Evolutionary conservation across 2,329 filamentous ascomycete genomes (phyloP), one percentile per base, ranked within the genome.

Genomic region (Domatiomyces catenatus): DNA sequence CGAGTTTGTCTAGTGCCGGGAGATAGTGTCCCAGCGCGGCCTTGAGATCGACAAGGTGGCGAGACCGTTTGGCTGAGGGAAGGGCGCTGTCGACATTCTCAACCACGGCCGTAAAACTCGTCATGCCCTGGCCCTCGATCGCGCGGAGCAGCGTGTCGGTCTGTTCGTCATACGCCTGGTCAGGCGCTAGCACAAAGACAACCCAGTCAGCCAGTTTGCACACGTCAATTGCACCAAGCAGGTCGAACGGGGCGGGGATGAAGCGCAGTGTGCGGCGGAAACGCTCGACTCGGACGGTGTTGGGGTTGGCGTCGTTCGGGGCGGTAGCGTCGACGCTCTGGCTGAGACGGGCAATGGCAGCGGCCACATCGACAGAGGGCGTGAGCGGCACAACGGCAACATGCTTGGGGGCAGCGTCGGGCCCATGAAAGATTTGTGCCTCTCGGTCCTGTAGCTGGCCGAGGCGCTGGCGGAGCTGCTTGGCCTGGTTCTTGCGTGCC

Each of bases 211-310:
- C 89, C 17, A 87, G 76, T 50, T 87, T 80, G 54, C 87, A 88
- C 42, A 87, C 87, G 67, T 98, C 89, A 51, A 96, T 69, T 49
- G 84, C 86, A 36, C 80, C 77, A 18, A 85, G 74, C 15, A 96
- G 67, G 56, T 94, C 84, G 50, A 83, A 75, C 59, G 80, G 77
- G 0, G 84, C 72, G 0, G 86, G 79, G 7, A 95, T 67, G 64
- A 94, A 98, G 66, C 93, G 84, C 10, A 98, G 67, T 62, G 84
- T 94, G 65, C 96, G 90, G 72, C 94, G 94, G 73, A 96, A 98
- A 28, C 92, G 79, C 54, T 94, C 88, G 60, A 96, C 74, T 6
- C 81, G 74, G 24, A 88, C 80, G 51, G 79, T 79, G 49, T 79
- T 73, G 53, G 72, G 68, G 48, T 75, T 77, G 54, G 76, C 73